Percentiles rank a stretch among this genome's conserved stretches.
phyloP scores from a whole-genome alignment of 2,329 filamentous ascomycete species.

The Nothophoma quercina region DNA sequence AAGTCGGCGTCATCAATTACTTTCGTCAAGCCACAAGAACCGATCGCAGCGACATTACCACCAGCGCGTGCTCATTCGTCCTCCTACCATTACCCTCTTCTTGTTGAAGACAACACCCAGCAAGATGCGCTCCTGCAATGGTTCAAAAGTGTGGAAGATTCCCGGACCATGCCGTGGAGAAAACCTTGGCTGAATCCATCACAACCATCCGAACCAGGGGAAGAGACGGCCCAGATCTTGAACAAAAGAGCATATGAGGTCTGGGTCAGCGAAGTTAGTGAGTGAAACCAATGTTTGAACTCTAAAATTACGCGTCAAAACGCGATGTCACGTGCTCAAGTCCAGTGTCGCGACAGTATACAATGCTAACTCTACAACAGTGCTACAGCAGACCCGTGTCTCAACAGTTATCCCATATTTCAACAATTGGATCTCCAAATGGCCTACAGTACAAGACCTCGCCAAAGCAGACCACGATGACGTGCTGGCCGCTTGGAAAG shows the following conservation, averaged over 20 bases:
- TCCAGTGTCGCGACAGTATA: background rate
- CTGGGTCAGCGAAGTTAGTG: constrained; percentile 70
- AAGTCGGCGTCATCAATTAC: constrained; percentile 2
- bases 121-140: constrained; percentile 37
- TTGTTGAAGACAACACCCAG: constrained; percentile 25
- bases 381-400: constrained; percentile 72
- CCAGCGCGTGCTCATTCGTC: constrained; percentile 37
- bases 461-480: constrained; percentile 63
- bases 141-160: constrained; percentile 42
- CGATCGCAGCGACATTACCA: constrained; percentile 26
- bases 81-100: constrained; percentile 43
- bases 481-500: constrained; percentile 66
- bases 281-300: constrained; percentile 22
- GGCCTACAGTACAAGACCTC: constrained; percentile 66
- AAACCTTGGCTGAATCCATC: constrained; percentile 64
- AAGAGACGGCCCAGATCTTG: constrained; percentile 51
- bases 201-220: constrained; percentile 22
- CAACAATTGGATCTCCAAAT: constrained; percentile 67
- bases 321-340: constrained; percentile 27
- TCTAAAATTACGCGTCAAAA: background rate
- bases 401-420: constrained; percentile 69
- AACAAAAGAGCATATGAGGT: constrained; percentile 69
- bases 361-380: constrained; percentile 14
- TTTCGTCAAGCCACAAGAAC: constrained; percentile 23
- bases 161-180: constrained; percentile 54